Conservation (phyloP, 2,329 filamentous ascomycete species). For the Penicillium frequentans region DNA sequence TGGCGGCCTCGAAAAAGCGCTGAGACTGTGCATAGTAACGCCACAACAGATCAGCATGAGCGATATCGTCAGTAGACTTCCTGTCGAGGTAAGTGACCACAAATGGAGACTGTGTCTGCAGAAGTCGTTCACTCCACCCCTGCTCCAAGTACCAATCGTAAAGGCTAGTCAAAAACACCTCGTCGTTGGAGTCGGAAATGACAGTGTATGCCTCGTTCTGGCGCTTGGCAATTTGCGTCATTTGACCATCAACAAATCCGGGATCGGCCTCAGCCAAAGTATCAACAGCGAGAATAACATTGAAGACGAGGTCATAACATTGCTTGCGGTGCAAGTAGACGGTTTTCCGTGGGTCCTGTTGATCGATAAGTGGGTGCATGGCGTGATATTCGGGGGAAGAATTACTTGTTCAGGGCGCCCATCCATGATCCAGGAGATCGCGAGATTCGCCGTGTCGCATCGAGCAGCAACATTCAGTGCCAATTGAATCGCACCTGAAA, state of each 20-base stretch:
- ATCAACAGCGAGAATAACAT: conserved; percentile 77
- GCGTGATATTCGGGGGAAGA: conserved; percentile 3
- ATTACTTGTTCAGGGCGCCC: conserved; percentile 63
- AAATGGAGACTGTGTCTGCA: conserved; percentile 80
- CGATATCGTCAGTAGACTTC: conserved; percentile 68
- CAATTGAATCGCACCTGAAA: conserved; percentile 73
- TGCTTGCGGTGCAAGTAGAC: conserved; percentile 70
- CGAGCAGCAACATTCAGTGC: conserved; percentile 80
- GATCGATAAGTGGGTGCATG: conserved; percentile 13
- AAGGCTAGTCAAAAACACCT: conserved; percentile 93
- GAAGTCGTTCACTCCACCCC: conserved; percentile 79
- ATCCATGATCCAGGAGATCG: conserved; percentile 84
- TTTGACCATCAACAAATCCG: conserved; percentile 73
- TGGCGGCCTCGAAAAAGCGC: conserved; percentile 81
- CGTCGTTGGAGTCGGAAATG: conserved; percentile 82
- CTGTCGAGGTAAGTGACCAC: conserved; percentile 83
- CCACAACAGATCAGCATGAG: conserved; percentile 88
- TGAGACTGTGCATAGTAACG: conserved; percentile 84
- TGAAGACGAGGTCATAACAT: conserved; percentile 86
- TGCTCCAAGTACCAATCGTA: conserved; percentile 95
- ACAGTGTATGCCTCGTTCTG: conserved; percentile 86
- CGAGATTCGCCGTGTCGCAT: conserved; percentile 82
- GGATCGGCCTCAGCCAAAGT: conserved; percentile 66
- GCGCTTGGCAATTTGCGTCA: conserved; percentile 73
- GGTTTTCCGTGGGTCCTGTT: conserved; percentile 63